Base-by-base conservation (phyloP, 805 yeast genomes). In the Schwanniomyces pseudopolymorphus region DNA sequence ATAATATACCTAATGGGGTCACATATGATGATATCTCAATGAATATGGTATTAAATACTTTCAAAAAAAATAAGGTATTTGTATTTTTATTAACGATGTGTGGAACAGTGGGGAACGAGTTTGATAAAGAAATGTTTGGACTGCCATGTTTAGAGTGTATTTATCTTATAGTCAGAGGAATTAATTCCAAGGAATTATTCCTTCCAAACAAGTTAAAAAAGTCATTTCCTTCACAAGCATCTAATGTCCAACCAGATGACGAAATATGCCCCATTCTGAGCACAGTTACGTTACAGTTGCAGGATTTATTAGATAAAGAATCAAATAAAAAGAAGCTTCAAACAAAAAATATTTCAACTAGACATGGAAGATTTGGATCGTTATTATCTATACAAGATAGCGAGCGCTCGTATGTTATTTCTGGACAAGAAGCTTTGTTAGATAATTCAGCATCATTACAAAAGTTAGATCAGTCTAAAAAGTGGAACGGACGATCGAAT, bases 331-430 rank as follows among this genome's bases (percentile, higher is more conserved):
- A 79, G 47, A 70, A 67, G 35, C 59, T 63, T 27, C 74, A 81
- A 41, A 70, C 72, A 24, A 78, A 76, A 61, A 66, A 73, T 43
- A 70, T 83, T 1, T 78, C 87, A 1, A 75, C 89, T 0, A 77
- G 99, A 40, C 99, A 92, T 60, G 91, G 94, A 2, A 76, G 96
- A 43, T 92, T 92, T 69, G 99, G 99, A 0, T 84, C 97, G 0
- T 69, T 91, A 51, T 64, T 90, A 9, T 84, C 96, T 1, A 73
- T 92, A 25, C 82, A 84, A 49, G 79, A 85, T 16, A 75, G 77
- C 20, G 83, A 83, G 44, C 72, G 81, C 24, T 64, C 87, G 16
- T 79, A 88, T 5, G 77, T 89, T 1, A 77, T 94, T 2, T 71
- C 77, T 3, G 94, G 96, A 2, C 91, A 87, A 53, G 78, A 79